Conservation (phyloP, 2,329 filamentous ascomycete species). For the Colletotrichum navitas region DNA sequence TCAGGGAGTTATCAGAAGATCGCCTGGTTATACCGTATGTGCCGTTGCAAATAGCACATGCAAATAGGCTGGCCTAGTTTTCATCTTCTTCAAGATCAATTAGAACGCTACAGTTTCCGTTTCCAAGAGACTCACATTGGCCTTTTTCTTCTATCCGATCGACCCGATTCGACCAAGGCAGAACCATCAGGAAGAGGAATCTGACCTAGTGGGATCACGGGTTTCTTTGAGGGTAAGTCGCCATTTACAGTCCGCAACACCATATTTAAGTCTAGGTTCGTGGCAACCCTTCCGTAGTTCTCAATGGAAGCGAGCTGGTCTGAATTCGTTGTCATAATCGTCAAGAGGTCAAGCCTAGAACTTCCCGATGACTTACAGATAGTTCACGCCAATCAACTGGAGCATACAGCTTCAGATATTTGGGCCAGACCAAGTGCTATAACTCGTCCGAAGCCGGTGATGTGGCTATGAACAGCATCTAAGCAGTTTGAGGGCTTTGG, state of each 20-base stretch:
- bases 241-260: background rate
- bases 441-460: too few species aligned
- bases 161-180: background rate
- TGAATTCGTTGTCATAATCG: background rate
- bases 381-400: background rate
- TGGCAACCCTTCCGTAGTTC: background rate
- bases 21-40: too few species aligned
- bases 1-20: background rate
- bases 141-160: background rate
- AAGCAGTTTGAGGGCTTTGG: background rate
- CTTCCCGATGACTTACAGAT: constrained; percentile 20
- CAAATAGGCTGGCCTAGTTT: too few species aligned
- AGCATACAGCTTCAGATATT: background rate
- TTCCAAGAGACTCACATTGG: background rate
- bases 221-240: background rate
- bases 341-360: constrained; percentile 17
- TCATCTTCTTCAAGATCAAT: too few species aligned
- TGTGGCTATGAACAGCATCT: background rate
- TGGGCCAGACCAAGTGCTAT: background rate
- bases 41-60: background rate
- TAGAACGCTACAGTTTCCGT: background rate
- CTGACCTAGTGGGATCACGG: background rate
- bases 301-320: background rate
- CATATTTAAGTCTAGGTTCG: background rate
- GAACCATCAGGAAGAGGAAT: too few species aligned